Evolutionary conservation across 768 basidiomycete genomes (phyloP), one percentile per base, ranked within the genome.

Genomic region (Hortiboletus flavorubellus): DNA sequence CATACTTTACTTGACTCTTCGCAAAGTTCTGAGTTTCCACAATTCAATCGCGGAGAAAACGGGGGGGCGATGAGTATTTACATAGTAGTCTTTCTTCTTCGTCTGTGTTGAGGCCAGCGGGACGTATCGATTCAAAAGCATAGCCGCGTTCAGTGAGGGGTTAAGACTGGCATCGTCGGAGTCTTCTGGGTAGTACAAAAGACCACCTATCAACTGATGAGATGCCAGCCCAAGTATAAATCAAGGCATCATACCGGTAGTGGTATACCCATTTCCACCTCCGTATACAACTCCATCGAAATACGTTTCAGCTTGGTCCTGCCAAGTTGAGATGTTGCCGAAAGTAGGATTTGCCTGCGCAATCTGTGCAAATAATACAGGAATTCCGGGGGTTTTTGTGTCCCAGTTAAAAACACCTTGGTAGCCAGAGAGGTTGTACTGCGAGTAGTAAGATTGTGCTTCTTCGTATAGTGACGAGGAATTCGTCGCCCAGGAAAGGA

Each of bases 341-440:
- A 89, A 69, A 34, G 67, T 64, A 3, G 82, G 77, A 51, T 82
- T 77, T 2, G 82, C 78, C 48, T 83, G 76, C 2, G 84, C 81
- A 29, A 91, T 76, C 63, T 96, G 91, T 1, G 87, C 79, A 55
- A 87, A 89, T 8, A 96, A 72, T 18, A 95, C 80, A 40, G 83
- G 80, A 0, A 92, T 64, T 3, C 86, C 94, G 2, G 91, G 87
- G 1, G 80, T 82, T 68, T 91, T 89, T 4, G 83, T 81, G 66
- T 94, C 94, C 94, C 94, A 98, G 67, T 94, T 94, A 72, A 93
- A 89, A 6, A 88, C 84, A 2, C 75, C 71, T 43, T 84, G 72
- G 34, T 78, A 73, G 1, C 76, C 75, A 3, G 71, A 68, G 0
- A 95, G 75, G 23, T 76, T 68, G 64, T 82, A 89, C 33, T 80